phyloP scores from a whole-genome alignment of 169 alveolate genomes.

The Amoebophrya sp. region DNA sequence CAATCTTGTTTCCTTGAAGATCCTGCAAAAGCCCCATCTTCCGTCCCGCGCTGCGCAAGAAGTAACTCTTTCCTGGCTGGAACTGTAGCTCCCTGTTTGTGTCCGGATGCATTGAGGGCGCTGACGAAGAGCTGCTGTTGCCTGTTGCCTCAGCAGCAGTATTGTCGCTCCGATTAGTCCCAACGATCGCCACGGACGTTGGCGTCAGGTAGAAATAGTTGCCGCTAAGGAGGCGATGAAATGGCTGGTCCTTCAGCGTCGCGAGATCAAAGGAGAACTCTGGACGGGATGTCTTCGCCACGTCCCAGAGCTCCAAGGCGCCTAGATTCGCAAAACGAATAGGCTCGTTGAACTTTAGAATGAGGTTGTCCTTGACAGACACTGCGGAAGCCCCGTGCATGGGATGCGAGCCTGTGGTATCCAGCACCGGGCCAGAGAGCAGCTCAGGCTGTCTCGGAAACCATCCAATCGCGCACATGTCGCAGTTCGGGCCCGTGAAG shows the following conservation, averaged over 20 bases:
- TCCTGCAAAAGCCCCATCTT: background rate
- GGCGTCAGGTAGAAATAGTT: background rate
- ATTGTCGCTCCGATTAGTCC: background rate
- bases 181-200: background rate
- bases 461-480: background rate
- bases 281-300: background rate
- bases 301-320: background rate
- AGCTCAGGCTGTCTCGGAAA: background rate
- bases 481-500: background rate
- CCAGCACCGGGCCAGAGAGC: background rate
- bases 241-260: slow-evolving; percentile 13
- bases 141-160: background rate
- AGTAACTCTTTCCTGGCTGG: background rate
- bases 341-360: background rate
- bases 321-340: background rate
- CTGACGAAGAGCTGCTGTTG: background rate
- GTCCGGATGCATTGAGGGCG: background rate
- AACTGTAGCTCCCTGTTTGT: background rate
- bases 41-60: background rate
- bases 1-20: background rate
- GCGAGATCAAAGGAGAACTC: background rate
- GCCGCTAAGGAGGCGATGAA: background rate
- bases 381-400: background rate
- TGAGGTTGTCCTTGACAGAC: background rate
- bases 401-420: background rate